Percentiles rank a stretch among this genome's conserved stretches.
Conservation (phyloP, 306 rosid genomes). For the Astragalus glycyphyllos region DNA sequence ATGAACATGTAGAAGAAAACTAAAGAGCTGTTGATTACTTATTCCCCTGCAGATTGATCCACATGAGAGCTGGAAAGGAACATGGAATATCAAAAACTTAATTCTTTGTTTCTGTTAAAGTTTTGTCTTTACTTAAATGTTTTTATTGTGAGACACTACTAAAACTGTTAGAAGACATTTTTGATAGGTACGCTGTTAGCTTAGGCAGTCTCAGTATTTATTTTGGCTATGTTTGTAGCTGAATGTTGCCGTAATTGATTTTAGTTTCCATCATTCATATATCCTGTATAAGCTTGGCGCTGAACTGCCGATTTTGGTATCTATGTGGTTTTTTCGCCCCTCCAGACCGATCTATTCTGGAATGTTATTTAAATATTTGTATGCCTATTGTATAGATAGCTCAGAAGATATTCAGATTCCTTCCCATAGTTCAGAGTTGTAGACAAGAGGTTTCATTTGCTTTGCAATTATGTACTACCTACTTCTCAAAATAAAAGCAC, state of each 20-base stretch:
- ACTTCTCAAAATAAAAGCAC: too few relatives aligned
- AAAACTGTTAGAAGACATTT: slow-evolving; percentile 52
- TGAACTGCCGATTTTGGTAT: slow-evolving; percentile 38
- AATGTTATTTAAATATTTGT: background rate
- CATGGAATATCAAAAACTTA: slow-evolving; percentile 37
- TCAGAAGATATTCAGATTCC: background rate
- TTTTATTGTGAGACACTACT: slow-evolving; percentile 41
- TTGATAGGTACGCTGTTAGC: slow-evolving; percentile 51
- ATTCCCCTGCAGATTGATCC: slow-evolving; percentile 36
- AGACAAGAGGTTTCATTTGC: background rate
- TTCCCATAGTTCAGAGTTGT: background rate
- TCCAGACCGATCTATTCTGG: background rate
- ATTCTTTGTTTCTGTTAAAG: slow-evolving; percentile 43
- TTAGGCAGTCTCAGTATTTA: slow-evolving; percentile 41
- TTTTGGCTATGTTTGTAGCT: slow-evolving; percentile 45
- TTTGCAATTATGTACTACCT: background rate
- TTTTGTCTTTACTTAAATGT: slow-evolving; percentile 45
- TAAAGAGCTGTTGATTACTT: slow-evolving; percentile 47
- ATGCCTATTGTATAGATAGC: background rate
- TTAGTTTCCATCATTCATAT: slow-evolving; percentile 28
- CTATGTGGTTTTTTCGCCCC: background rate
- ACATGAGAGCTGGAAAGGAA: slow-evolving; percentile 45
- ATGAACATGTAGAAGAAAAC: slow-evolving; percentile 57
- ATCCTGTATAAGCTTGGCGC: slow-evolving; percentile 42
- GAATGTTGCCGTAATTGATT: slow-evolving; percentile 32